Conservation (phyloP, 2,329 filamentous ascomycete species). For the Aaosphaeria arxii region DNA sequence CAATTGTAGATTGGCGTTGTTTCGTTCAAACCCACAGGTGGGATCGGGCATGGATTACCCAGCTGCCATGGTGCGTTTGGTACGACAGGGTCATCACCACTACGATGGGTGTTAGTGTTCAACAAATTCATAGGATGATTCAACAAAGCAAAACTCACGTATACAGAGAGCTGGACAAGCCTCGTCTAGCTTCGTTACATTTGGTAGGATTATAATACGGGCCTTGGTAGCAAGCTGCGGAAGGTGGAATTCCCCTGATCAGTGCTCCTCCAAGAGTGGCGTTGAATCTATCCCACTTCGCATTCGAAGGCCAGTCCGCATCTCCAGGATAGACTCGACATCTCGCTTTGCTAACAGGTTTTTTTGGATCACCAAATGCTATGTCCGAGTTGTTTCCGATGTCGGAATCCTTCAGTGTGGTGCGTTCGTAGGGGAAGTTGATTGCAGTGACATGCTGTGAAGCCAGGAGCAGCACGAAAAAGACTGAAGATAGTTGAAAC, state of each 20-base stretch:
- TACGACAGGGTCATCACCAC: constrained; percentile 22
- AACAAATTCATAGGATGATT: background rate
- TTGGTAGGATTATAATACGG: constrained; percentile 13
- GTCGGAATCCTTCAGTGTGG: constrained; percentile 17
- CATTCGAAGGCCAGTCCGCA: constrained; percentile 18
- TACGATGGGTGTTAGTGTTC: constrained; percentile 1
- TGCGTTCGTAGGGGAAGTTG: constrained; percentile 8
- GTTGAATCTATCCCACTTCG: constrained; percentile 21
- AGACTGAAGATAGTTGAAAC: no score
- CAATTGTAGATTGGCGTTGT: constrained; percentile 11
- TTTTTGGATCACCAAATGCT: constrained; percentile 13
- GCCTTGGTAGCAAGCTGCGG: constrained; percentile 24
- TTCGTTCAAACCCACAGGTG: constrained; percentile 1
- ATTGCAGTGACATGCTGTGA: background rate
- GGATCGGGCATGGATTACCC: constrained; percentile 11
- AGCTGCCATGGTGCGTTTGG: constrained; percentile 18
- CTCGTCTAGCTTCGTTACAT: constrained; percentile 11
- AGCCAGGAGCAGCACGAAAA: no score
- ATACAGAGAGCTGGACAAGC: constrained; percentile 12
- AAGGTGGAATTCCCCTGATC: constrained; percentile 20
- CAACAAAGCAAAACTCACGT: constrained; percentile 10
- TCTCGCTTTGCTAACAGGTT: constrained; percentile 2
- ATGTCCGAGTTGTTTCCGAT: constrained; percentile 19
- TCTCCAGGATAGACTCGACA: constrained; percentile 27
- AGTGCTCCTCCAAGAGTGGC: constrained; percentile 17